phyloP scores from a whole-genome alignment of 768 basidiomycete species.

The Kwoniella sp. region DNA sequence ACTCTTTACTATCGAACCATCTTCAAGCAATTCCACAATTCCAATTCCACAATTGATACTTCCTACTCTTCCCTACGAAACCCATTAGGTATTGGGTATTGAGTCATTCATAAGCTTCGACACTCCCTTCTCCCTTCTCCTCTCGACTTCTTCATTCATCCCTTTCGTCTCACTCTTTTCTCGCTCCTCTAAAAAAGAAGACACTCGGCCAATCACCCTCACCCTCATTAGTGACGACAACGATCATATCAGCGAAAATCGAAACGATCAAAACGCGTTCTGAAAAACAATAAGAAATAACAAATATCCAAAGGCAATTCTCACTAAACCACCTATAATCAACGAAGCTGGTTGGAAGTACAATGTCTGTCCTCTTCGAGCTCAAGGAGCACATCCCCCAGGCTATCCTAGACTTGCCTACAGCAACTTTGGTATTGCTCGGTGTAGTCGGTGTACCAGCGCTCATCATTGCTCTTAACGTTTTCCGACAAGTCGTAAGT shows the following conservation, averaged over 20 bases:
- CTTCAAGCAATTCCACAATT: slow-evolving; percentile 2
- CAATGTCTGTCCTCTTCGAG: neutral
- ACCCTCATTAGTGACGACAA: neutral
- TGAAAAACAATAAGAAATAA: neutral
- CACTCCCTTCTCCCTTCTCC: neutral
- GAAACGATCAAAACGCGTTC: no score
- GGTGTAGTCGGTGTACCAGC: slow-evolving; percentile 68
- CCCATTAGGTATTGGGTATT: no score
- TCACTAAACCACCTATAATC: no score
- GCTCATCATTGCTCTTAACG: slow-evolving; percentile 70
- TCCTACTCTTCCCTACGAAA: neutral
- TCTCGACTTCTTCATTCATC: neutral
- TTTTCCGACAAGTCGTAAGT: slow-evolving; percentile 75
- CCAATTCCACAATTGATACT: neutral
- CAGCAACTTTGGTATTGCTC: slow-evolving; percentile 20
- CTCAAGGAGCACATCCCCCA: slow-evolving; percentile 6
- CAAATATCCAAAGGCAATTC: neutral
- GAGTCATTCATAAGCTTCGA: no score
- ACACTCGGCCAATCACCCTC: no score
- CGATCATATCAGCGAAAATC: no score
- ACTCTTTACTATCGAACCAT: slow-evolving; percentile 18
- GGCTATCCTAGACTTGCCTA: slow-evolving; percentile 5
- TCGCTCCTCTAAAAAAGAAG: no score
- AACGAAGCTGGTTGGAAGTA: no score
- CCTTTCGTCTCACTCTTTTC: neutral